Percentiles rank a stretch among this genome's conserved stretches.
phyloP scores from a whole-genome alignment of 2,329 filamentous ascomycete species.

The Alternaria triticimaculans region DNA sequence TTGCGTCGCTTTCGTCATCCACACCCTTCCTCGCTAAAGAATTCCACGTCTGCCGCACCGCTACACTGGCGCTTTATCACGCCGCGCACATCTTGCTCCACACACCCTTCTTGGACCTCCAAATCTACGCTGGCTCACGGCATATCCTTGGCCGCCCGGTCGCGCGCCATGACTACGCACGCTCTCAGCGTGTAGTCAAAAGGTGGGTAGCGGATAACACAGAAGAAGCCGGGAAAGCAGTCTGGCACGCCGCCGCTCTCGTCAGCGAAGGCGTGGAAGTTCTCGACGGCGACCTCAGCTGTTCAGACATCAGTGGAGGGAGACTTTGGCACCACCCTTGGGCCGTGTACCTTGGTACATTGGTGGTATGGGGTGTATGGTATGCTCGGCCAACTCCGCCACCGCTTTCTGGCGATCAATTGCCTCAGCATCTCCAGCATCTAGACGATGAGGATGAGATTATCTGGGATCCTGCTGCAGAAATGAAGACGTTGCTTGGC shows the following conservation, averaged over 20 bases:
- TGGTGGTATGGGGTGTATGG: slow-evolving; percentile 66
- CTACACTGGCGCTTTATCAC: slow-evolving; percentile 64
- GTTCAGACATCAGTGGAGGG: slow-evolving; percentile 54
- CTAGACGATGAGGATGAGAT: slow-evolving; percentile 55
- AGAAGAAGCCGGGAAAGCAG: slow-evolving; percentile 52
- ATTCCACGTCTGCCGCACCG: slow-evolving; percentile 58
- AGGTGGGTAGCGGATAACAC: slow-evolving; percentile 54
- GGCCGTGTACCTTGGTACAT: slow-evolving; percentile 66
- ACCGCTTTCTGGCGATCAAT: neutral
- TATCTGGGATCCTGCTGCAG: slow-evolving; percentile 58
- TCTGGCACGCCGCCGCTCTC: slow-evolving; percentile 62
- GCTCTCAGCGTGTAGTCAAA: slow-evolving; percentile 60
- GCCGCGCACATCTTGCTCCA: slow-evolving; percentile 64
- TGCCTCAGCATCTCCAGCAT: slow-evolving; percentile 4
- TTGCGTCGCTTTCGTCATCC: slow-evolving; percentile 31
- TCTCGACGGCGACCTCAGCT: slow-evolving; percentile 45
- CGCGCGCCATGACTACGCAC: slow-evolving; percentile 57
- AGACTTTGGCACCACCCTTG: slow-evolving; percentile 68
- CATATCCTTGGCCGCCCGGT: slow-evolving; percentile 66
- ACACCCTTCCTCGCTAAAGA: slow-evolving; percentile 45
- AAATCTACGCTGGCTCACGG: slow-evolving; percentile 66
- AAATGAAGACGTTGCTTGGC: slow-evolving; percentile 56
- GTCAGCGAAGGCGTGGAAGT: slow-evolving; percentile 59
- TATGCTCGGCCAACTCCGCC: slow-evolving; percentile 44
- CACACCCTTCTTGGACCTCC: slow-evolving; percentile 66